Conservation (phyloP, 1,284 basidiomycete species). For the Rhizopogon parksii region DNA sequence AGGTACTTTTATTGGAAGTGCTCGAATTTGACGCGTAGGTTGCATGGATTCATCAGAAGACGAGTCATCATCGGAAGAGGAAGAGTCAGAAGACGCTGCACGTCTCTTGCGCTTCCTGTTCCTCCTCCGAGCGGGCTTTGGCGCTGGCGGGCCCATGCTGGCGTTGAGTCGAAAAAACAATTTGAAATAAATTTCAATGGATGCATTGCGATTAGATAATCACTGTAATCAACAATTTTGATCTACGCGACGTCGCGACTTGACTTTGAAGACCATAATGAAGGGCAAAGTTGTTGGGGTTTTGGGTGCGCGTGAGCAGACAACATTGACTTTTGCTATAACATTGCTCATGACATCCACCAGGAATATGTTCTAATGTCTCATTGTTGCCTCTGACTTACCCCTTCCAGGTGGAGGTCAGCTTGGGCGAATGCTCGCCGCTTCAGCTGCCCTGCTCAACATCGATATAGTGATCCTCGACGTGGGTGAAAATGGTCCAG, state of each 20-base stretch:
- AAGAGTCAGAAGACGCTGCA: constrained; percentile 36
- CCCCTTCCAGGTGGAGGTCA: constrained; percentile 82
- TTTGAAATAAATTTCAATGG: neutral
- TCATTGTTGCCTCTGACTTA: constrained; percentile 9
- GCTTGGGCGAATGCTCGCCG: constrained; percentile 95
- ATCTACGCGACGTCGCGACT: neutral
- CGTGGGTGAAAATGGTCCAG: constrained; percentile 72
- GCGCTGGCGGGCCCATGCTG: constrained; percentile 23
- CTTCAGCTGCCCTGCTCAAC: constrained; percentile 85
- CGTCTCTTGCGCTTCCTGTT: constrained; percentile 50
- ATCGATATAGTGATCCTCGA: constrained; percentile 88
- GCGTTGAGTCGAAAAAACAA: neutral
- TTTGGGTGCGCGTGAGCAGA: constrained; percentile 24
- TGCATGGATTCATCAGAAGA: constrained; percentile 14
- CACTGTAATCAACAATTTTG: neutral
- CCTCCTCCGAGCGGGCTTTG: constrained; percentile 36
- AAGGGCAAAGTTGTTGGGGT: constrained; percentile 21
- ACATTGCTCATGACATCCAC: neutral
- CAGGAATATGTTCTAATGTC: neutral
- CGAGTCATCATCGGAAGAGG: constrained; percentile 34
- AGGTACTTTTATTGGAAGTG: constrained; percentile 2
- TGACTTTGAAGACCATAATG: constrained; percentile 15
- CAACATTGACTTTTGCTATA: neutral
- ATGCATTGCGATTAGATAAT: neutral
- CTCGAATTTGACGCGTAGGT: constrained; percentile 1